Percentiles rank a stretch among this genome's conserved stretches.
Evolutionary conservation across 306 rosid species (phyloP).

Genomic region (Begonia fuchsioides): DNA sequence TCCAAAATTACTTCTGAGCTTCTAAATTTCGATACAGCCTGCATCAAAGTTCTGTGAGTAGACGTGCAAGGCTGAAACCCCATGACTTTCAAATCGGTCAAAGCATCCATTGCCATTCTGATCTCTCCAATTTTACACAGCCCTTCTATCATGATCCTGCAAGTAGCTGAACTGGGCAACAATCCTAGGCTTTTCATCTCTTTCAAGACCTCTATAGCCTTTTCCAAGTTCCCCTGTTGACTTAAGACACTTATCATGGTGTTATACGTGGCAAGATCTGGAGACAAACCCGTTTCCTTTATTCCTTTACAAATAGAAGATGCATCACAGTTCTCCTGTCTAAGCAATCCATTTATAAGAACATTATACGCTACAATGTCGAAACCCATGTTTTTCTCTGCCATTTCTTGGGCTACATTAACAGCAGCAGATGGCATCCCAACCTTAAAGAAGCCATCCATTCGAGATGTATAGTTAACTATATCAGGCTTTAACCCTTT

Average conservation of each 20-base stretch:
- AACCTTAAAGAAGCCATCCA: conserved; percentile 66
- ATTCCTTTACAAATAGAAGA: conserved; percentile 46
- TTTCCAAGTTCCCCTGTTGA: conserved; percentile 38
- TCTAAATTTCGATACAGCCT: conserved; percentile 42
- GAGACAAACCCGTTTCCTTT: conserved; percentile 57
- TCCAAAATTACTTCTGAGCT: conserved; percentile 46
- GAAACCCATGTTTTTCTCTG: conserved; percentile 34
- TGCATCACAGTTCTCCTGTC: conserved; percentile 56
- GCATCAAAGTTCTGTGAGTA: conserved; percentile 49
- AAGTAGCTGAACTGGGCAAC: conserved; percentile 40
- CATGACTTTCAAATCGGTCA: conserved; percentile 41
- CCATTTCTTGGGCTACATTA: conserved; percentile 59
- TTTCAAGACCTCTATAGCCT: conserved; percentile 49
- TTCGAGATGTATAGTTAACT: conserved; percentile 60
- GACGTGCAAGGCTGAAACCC: conserved; percentile 34
- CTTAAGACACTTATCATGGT: conserved; percentile 51
- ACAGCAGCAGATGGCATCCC: conserved; percentile 56
- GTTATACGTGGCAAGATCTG: conserved; percentile 64
- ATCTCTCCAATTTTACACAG: conserved; percentile 52
- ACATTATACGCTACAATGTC: conserved; percentile 83
- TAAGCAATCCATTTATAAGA: conserved; percentile 56
- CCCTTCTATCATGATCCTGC: conserved; percentile 44
- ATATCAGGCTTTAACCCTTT: conserved; percentile 48
- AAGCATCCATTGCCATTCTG: conserved; percentile 42
- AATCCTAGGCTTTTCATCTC: conserved; percentile 64